A percentile compares a stretch with the other conserved stretches of the same genome.
phyloP scores from a whole-genome alignment of 768 basidiomycete genomes.

The Pisolithus orientalis region DNA sequence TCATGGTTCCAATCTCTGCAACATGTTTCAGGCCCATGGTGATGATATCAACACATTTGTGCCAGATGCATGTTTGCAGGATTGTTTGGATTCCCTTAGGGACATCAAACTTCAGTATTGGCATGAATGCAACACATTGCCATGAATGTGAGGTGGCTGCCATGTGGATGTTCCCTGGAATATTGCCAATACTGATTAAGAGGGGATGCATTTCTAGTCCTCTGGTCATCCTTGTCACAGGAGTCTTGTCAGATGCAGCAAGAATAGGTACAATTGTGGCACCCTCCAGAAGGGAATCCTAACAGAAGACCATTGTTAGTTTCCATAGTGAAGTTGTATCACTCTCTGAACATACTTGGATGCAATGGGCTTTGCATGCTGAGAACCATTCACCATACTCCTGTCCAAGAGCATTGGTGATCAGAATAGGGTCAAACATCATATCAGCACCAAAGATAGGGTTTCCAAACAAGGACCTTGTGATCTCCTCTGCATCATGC shows the following conservation, averaged over 20 bases:
- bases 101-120: slow-evolving; percentile 20
- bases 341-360: background rate
- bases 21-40: slow-evolving; percentile 23
- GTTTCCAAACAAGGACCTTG: slow-evolving; percentile 14
- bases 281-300: background rate
- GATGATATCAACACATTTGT: slow-evolving; percentile 27
- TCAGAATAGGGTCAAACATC: too few species aligned
- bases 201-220: slow-evolving; percentile 1
- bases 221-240: slow-evolving; percentile 25
- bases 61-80: slow-evolving; percentile 20
- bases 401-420: background rate
- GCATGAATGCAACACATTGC: slow-evolving; percentile 19
- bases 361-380: background rate
- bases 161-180: too few species aligned
- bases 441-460: slow-evolving; percentile 18
- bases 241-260: too few species aligned
- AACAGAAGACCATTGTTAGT: background rate
- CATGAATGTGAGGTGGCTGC: too few species aligned
- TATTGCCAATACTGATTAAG: background rate
- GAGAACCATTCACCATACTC: background rate
- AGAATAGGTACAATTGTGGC: background rate
- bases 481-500: slow-evolving; percentile 18
- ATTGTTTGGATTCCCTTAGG: slow-evolving; percentile 16
- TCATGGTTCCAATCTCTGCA: too few species aligned
- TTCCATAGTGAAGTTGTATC: background rate